Percentiles rank a stretch among this genome's conserved stretches.
phyloP scores from a whole-genome alignment of 2,329 filamentous ascomycete genomes.

The Colletotrichum zoysiae region DNA sequence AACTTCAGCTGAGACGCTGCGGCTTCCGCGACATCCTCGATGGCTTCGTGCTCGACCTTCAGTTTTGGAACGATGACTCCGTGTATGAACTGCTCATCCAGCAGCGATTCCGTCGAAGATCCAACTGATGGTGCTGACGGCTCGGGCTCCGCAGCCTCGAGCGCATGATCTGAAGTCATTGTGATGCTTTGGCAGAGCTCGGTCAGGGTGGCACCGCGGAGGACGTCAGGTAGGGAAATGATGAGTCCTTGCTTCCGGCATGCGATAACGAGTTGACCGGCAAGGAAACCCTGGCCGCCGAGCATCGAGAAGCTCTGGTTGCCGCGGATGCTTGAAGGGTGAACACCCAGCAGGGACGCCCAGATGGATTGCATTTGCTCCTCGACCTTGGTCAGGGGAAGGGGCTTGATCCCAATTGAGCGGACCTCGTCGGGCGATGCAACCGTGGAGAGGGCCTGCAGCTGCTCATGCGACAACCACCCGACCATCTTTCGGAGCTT shows the following conservation, averaged over 20 bases:
- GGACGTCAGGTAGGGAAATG: slow-evolving; percentile 58
- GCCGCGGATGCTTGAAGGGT: slow-evolving; percentile 56
- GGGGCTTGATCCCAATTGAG: slow-evolving; percentile 56
- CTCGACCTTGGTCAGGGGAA: slow-evolving; percentile 62
- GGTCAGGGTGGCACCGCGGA: slow-evolving; percentile 56
- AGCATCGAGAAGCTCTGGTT: slow-evolving; percentile 60
- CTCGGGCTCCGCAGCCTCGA: slow-evolving; percentile 19
- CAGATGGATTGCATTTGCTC: slow-evolving; percentile 62
- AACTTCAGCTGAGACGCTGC: slow-evolving; percentile 61
- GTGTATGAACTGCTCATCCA: slow-evolving; percentile 54
- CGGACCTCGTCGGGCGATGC: slow-evolving; percentile 54
- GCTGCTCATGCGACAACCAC: slow-evolving; percentile 57
- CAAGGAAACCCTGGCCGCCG: slow-evolving; percentile 61
- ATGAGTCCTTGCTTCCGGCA: slow-evolving; percentile 59
- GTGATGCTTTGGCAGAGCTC: slow-evolving; percentile 58
- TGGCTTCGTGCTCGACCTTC: slow-evolving; percentile 55
- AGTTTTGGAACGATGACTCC: slow-evolving; percentile 58
- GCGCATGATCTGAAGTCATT: slow-evolving; percentile 32
- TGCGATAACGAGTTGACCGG: slow-evolving; percentile 57
- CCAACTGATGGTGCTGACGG: not conserved
- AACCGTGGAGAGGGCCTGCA: slow-evolving; percentile 56
- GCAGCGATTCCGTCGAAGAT: slow-evolving; percentile 32
- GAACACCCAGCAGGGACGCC: slow-evolving; percentile 57
- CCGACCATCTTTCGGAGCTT: slow-evolving; percentile 61
- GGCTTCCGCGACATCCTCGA: slow-evolving; percentile 63